Evolutionary conservation across 768 basidiomycete genomes (phyloP).

Genomic region (Tricholoma terreum): DNA sequence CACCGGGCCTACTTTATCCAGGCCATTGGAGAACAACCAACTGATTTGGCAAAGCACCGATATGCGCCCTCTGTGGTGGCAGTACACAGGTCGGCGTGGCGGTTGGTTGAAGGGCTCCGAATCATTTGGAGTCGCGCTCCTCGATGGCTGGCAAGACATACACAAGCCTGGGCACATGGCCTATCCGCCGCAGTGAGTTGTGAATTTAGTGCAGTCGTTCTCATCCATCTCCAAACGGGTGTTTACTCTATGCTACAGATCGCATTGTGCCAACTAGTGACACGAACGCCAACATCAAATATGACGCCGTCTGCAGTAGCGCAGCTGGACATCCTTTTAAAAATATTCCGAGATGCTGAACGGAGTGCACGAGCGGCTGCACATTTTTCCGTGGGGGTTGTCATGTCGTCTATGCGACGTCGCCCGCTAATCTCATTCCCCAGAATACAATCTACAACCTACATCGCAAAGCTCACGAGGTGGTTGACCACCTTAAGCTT

Average conservation of each 20-base stretch:
- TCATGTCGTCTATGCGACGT: background rate
- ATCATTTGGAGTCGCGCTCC: slow-evolving; percentile 41
- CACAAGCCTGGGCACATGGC: slow-evolving; percentile 61
- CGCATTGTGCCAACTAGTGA: slow-evolving; percentile 54
- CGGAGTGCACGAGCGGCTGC: slow-evolving; percentile 41
- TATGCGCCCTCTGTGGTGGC: slow-evolving; percentile 70
- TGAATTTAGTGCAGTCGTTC: background rate
- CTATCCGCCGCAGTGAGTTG: slow-evolving; percentile 60
- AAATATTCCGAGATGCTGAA: slow-evolving; percentile 45
- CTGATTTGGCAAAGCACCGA: slow-evolving; percentile 55
- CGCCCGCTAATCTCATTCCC: background rate
- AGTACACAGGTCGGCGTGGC: slow-evolving; percentile 69
- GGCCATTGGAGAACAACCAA: slow-evolving; percentile 58
- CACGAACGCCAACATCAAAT: slow-evolving; percentile 42
- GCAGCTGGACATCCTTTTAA: slow-evolving; percentile 43
- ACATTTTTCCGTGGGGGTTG: slow-evolving; percentile 37
- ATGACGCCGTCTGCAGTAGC: slow-evolving; percentile 45
- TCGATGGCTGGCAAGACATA: slow-evolving; percentile 41
- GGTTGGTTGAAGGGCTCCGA: slow-evolving; percentile 49
- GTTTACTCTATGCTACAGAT: slow-evolving; percentile 36
- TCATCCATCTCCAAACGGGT: no score
- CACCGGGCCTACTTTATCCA: slow-evolving; percentile 68
- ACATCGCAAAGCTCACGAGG: slow-evolving; percentile 43
- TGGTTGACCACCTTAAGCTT: slow-evolving; percentile 28
- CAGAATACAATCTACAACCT: slow-evolving; percentile 42